These are phyloP conservation scores for Solanum chacoense DNA, from an alignment of 305 asterid genomes.

Conservation along the genomic window DNA sequence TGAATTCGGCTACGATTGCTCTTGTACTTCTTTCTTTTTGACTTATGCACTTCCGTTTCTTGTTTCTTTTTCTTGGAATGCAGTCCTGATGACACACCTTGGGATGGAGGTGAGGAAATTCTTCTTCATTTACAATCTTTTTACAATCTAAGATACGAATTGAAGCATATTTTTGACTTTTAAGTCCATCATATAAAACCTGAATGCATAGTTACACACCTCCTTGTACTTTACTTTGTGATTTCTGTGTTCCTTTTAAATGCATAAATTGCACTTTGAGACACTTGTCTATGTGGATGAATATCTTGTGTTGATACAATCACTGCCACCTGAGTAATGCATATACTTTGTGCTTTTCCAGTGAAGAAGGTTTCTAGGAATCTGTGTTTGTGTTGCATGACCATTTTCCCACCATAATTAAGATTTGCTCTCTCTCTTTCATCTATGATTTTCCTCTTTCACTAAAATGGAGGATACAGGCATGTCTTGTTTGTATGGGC, in stretches of 20 bases:
- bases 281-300: background rate
- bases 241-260: background rate
- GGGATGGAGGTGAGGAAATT: constrained; percentile 12
- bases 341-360: background rate
- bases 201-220: background rate
- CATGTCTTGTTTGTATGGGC: background rate
- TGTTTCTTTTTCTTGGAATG: background rate
- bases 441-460: background rate
- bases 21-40: background rate
- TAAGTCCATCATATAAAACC: background rate
- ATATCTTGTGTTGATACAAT: background rate
- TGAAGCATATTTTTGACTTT: background rate
- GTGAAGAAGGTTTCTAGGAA: background rate
- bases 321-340: background rate
- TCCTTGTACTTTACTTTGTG: background rate
- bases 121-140: background rate
- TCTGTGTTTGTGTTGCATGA: background rate
- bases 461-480: background rate
- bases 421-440: background rate
- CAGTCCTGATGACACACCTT: constrained; percentile 13
- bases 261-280: background rate
- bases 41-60: background rate
- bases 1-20: constrained; percentile 7
- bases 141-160: background rate
- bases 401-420: background rate